Evolutionary conservation across 1,284 basidiomycete genomes (phyloP).

Genomic region (Volvariella volvacea): DNA sequence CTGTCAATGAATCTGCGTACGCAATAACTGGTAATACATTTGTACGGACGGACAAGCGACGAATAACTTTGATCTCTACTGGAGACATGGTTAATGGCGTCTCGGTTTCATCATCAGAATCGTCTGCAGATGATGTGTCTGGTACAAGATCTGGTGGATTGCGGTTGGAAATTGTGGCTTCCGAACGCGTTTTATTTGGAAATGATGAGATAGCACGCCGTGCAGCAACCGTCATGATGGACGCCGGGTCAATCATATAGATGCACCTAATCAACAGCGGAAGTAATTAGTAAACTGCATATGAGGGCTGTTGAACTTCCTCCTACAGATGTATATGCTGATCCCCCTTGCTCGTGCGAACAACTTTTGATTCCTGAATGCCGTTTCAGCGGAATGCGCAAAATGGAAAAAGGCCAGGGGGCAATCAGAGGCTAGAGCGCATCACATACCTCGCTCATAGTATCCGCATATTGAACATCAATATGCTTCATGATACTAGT

Average conservation of each 20-base stretch:
- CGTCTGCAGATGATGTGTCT: slow-evolving; percentile 40
- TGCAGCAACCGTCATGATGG: slow-evolving; percentile 49
- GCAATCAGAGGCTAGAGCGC: neutral
- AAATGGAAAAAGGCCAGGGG: neutral
- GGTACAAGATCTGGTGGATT: slow-evolving; percentile 46
- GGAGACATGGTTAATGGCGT: slow-evolving; percentile 57
- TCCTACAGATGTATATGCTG: slow-evolving; percentile 78
- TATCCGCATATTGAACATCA: slow-evolving; percentile 73
- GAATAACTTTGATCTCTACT: slow-evolving; percentile 71
- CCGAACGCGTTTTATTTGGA: slow-evolving; percentile 49
- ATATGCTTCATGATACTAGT: slow-evolving; percentile 65
- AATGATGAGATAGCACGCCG: slow-evolving; percentile 40
- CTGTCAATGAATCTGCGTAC: slow-evolving; percentile 71
- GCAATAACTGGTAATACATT: slow-evolving; percentile 77
- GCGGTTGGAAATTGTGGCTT: slow-evolving; percentile 48
- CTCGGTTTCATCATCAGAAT: slow-evolving; percentile 39
- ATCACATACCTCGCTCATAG: slow-evolving; percentile 68
- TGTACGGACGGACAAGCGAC: slow-evolving; percentile 58
- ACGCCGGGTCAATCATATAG: slow-evolving; percentile 73
- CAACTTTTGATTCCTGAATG: slow-evolving; percentile 72
- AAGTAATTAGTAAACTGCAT: neutral
- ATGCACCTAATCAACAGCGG: slow-evolving; percentile 47
- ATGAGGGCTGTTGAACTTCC: slow-evolving; percentile 2
- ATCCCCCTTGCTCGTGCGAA: slow-evolving; percentile 78
- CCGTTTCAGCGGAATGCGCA: slow-evolving; percentile 7